Conservation (phyloP, 2,329 filamentous ascomycete species). For the Elsinoe perseae region DNA sequence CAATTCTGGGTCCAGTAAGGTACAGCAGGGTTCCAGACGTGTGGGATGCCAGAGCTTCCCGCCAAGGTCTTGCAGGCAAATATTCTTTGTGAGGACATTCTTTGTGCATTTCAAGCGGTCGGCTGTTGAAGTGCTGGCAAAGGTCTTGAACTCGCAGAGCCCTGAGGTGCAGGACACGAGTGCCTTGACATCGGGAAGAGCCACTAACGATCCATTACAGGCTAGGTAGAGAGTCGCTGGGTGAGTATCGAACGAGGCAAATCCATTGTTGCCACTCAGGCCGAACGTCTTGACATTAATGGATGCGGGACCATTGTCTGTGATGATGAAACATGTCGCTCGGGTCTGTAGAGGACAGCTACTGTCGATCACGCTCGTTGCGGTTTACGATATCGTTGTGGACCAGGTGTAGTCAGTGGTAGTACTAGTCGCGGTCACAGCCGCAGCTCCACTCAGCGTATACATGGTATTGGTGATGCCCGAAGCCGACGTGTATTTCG, state of each 20-base stretch:
- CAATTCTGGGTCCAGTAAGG: background rate
- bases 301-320: background rate
- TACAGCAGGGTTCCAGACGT: background rate
- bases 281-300: background rate
- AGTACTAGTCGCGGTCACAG: background rate
- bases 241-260: background rate
- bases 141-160: background rate
- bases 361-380: background rate
- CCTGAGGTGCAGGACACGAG: background rate
- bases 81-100: background rate
- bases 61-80: background rate
- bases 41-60: background rate
- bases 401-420: background rate
- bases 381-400: background rate
- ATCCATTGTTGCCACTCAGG: background rate
- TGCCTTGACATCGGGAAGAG: background rate
- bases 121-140: background rate
- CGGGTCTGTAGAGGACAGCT: conserved; percentile 9
- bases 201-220: background rate
- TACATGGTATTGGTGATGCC: background rate
- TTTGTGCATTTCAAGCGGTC: background rate
- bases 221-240: background rate
- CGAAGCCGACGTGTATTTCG: background rate
- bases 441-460: background rate
- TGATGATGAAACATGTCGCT: conserved; percentile 8